Evolutionary conservation across 768 basidiomycete species (phyloP), one percentile per base, ranked within the genome.

Genomic region (Heimioporus sp.): DNA sequence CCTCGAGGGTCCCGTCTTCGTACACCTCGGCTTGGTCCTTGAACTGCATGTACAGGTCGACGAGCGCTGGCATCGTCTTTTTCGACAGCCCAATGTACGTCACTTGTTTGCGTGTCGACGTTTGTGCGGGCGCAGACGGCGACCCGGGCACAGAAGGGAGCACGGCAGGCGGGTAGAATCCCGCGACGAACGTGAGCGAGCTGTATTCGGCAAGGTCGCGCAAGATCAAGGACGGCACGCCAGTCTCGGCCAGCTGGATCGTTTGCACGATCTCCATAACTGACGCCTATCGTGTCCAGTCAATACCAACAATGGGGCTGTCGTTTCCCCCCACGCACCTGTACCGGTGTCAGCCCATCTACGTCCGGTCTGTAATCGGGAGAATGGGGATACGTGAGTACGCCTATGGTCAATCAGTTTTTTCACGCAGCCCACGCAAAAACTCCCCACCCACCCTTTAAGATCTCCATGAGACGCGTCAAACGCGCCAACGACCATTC

Each of bases 81-180:
- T 98, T 98, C 2, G 86, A 77, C n/a, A 98, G 68, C 3, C 85
- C 95, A 46, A 98, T 87, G 64, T 93, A 98, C 1, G 92, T 93
- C 43, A 97, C 76, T 6, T 87, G 81, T 60, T 83, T 87, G 42
- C 76, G 80, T 7, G 76, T 72, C 2, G 62, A 45, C 2, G 56
- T 34, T 6, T 53, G 34, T 28, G 31, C 48, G 6, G 55, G 50
- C 37, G 51, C 46, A 37, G 37, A 39, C 9, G 61, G 56, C 20
- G 57, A 57, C 17, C 31, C 56, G 4, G 58, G 52, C 12, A n/a
- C 45, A 30, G 53, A 28, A 15, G n/a, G 28, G 4, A 47, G 49
- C 0, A 31, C 34, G 2, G 57, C 49, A 28, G 75, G 77, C 0
- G 80, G 72, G 56, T 90, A 82, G 59, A 90, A 90, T 0, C 86